These are phyloP conservation scores for Monosporozyma servazzii DNA, from an alignment of 805 yeast species.

Conservation along the genomic window DNA sequence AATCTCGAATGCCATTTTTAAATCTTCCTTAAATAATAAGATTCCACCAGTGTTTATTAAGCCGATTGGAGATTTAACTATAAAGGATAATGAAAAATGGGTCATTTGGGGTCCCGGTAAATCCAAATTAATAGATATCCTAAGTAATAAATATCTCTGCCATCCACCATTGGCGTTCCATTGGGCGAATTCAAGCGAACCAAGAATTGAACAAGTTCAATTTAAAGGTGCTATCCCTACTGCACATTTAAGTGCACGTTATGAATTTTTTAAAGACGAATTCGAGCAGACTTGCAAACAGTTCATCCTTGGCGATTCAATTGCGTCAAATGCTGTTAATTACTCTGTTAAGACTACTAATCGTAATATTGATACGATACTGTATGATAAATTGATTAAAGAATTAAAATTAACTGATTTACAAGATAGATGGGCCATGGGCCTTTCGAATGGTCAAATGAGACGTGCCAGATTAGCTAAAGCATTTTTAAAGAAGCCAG, in stretches of 20 bases:
- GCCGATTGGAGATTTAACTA: conserved; percentile 15
- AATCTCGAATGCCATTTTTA: conserved; percentile 29
- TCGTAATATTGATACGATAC: conserved; percentile 26
- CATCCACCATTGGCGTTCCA: conserved; percentile 20
- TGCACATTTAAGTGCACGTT: conserved; percentile 81
- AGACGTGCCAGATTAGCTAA: conserved; percentile 83
- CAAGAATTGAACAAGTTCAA: conserved; percentile 28
- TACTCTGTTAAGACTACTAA: conserved; percentile 26
- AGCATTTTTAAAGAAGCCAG: conserved; percentile 57
- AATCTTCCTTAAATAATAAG: conserved; percentile 30
- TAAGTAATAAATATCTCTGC: conserved; percentile 21
- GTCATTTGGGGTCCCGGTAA: conserved; percentile 32
- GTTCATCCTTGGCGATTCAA: conserved; percentile 44
- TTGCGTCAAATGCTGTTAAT: conserved; percentile 36
- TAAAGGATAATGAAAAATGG: conserved; percentile 33
- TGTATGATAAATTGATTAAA: conserved; percentile 37
- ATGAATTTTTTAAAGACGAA: conserved; percentile 78
- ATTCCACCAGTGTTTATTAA: conserved; percentile 23
- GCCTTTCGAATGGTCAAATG: conserved; percentile 88
- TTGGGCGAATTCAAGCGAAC: conserved; percentile 8
- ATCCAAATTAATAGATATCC: conserved; percentile 19
- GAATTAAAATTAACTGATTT: conserved; percentile 48
- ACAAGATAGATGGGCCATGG: conserved; percentile 69
- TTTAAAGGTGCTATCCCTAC: conserved; percentile 42
- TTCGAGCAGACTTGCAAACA: conserved; percentile 63